Base-by-base conservation (phyloP, 352 stramenopile species). In the Globisporangium barbulae region DNA sequence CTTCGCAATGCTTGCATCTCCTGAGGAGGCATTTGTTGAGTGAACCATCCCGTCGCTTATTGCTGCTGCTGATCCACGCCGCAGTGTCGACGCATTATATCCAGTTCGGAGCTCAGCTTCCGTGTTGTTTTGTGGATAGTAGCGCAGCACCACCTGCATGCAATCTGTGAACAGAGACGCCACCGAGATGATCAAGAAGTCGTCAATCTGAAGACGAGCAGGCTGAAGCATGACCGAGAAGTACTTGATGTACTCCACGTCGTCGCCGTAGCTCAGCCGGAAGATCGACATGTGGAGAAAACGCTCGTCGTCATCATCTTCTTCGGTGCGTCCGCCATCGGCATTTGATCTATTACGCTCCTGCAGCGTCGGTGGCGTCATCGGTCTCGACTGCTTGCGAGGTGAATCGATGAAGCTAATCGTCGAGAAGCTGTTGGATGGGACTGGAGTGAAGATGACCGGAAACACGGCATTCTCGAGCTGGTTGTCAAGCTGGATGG, bases 161-260 rank as follows among this genome's bases (percentile, higher is more conserved):
- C 63, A 87, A 30, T 88, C 76, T 5, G 65, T 72, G 3, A 75
- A 72, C 0, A 90, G 58, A 9, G 74, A 57, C 1, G 74, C 77
- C 5, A 73, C 59, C 7, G 78, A 79, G 42, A 90, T 66, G 25
- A 90, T 58, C 19, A 90, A 54, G n/a, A 78, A 87, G 45, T 87
- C 81, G 42, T 90, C 81, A 10, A 89, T 63, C 53, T 90, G 81
- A 3, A 90, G 52, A 10, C 76, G 71, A 9, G 76, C 74, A 3
- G 87, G 87, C 49, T 92, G 87, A 59, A 95, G 68, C 80, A 95
- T 91, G 0, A 79, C 78, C 0, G 87, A 93, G 17, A 95, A 75
- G 49, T 95, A 95, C 62, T 94, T 93, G 63, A 94, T 88, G 53
- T 94, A 96, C 63, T 96, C 86, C 41, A 95, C 87, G 35, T 90